Evolutionary conservation across 768 basidiomycete genomes (phyloP), one percentile per base, ranked within the genome.

Genomic region (Chalciporus sphaerocephalus): DNA sequence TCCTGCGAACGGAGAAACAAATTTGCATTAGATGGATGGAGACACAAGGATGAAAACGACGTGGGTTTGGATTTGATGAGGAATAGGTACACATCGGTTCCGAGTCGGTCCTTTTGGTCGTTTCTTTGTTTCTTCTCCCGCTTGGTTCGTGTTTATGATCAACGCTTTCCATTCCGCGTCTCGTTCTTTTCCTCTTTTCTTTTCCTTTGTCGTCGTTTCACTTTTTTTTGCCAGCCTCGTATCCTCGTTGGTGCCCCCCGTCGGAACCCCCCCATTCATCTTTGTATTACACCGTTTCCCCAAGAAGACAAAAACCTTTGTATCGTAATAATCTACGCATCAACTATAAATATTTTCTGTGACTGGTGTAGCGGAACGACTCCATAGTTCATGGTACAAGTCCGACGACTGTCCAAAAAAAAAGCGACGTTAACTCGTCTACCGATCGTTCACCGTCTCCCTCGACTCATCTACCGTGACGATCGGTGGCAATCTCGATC

Each of bases 321-420:
- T 63, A 63, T 50, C 60, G 60, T 64, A 66, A 57, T 64, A 66
- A 55, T 48, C 52, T 64, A 64, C 54, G 45, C 42, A 57, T 64
- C 58, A 64, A 64, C 61, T 64, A 64, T 64, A 58, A 61, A 61
- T 59, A 59, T 51, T 50, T 53, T 46, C 46, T 50, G 18, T 38
- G 42, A 10, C 43, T 6, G 27, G n/a, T n/a, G n/a, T n/a, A n/a
- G n/a, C n/a, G n/a, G n/a, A n/a, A n/a, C n/a, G n/a, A n/a, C n/a
- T n/a, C n/a, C n/a, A n/a, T n/a, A n/a, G n/a, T n/a, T n/a, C n/a
- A n/a, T n/a, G n/a, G n/a, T n/a, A n/a, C n/a, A n/a, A n/a, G n/a
- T n/a, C n/a, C n/a, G n/a, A n/a, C n/a, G n/a, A n/a, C n/a, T n/a
- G n/a, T n/a, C n/a, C n/a, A n/a, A n/a, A n/a, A n/a, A n/a, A n/a